phyloP scores from a whole-genome alignment of 2,329 filamentous ascomycete genomes.

The Colletotrichum eremochloae region DNA sequence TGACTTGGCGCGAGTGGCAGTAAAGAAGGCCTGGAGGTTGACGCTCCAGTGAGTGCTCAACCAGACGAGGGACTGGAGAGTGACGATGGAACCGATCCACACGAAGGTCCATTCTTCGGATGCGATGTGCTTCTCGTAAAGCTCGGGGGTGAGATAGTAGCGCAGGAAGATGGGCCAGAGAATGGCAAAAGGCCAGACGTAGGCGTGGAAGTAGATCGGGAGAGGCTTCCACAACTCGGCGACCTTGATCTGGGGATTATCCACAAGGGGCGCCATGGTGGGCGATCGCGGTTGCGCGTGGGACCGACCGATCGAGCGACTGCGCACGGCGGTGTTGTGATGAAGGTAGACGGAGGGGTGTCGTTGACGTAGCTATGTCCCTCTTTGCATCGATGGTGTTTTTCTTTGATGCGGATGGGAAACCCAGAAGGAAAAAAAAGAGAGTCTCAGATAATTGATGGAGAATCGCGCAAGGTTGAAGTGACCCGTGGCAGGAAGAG shows the following conservation, averaged over 20 bases:
- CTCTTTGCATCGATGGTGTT: constrained; percentile 15
- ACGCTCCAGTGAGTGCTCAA: constrained; percentile 98
- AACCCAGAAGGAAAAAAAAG: background rate
- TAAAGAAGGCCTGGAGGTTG: constrained; percentile 85
- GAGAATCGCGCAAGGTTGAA: background rate
- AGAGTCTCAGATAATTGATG: background rate
- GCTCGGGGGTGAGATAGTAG: constrained; percentile 84
- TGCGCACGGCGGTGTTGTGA: background rate
- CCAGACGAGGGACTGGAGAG: constrained; percentile 89
- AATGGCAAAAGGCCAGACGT: constrained; percentile 92
- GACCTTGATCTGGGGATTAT: constrained; percentile 89
- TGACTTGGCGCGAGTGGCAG: constrained; percentile 76
- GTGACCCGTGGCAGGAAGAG: constrained; percentile 22
- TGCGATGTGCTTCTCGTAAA: constrained; percentile 91
- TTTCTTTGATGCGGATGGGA: constrained; percentile 17
- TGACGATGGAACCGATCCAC: constrained; percentile 90
- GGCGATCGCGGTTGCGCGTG: constrained; percentile 23
- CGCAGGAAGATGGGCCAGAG: constrained; percentile 93
- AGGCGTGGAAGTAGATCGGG: constrained; percentile 83
- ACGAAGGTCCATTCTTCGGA: constrained; percentile 99
- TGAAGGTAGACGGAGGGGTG: background rate
- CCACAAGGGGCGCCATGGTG: constrained; percentile 84
- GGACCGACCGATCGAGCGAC: constrained; percentile 8
- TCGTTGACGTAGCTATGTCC: background rate
- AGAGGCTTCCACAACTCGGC: constrained; percentile 91